Base-by-base conservation (phyloP, 208 protist species). In the Balamuthia mandrillaris region DNA sequence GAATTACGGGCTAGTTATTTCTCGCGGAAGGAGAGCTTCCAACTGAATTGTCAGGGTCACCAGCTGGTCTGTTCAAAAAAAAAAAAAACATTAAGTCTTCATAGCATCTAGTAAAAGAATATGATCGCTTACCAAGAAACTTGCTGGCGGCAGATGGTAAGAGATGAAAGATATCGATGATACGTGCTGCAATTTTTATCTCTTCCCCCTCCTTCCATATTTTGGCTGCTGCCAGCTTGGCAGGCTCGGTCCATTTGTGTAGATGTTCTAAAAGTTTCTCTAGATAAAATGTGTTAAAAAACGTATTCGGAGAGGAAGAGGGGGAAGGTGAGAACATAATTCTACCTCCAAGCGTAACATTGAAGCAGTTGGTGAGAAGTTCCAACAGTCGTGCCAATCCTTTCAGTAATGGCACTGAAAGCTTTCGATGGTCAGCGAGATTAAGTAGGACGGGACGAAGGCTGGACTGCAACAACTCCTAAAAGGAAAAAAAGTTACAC, bases 211-310 rank as follows among this genome's bases (percentile, higher is more conserved):
- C 88, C 42, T 45, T 66, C 33, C 44, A 68, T 27, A 75, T 33
- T 18, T 39, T 54, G 1, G 12, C 10, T 45, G n/a, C 63, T 7
- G 21, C 12, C 4, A 90, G 47, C 7, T 63, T 63, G 21, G 90
- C 63, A 24, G 87, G 79, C 12, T 95, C 92, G 0, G 85, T 88
- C 83, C 89, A 96, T 41, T 90, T 88, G 14, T 86, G 72, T 16
- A 96, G 81, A 49, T 96, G 93, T 24, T 96, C 92, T 39, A 94
- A 91, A 0, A 96, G 66, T 49, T 95, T 91, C 31, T 93, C 89
- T 72, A 31, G 21, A n/a, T n/a, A n/a, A 60, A 60, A 27, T 31
- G 24, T 18, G 5, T n/a, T 31, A 31, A 31, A 18, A 18, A 18
- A 56, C 18, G n/a, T 56, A n/a, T 60, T 60, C 5, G 24, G 24